These are phyloP conservation scores for Pestalotiopsis sp. DNA, from an alignment of 2,329 filamentous ascomycete species.

Conservation along the genomic window DNA sequence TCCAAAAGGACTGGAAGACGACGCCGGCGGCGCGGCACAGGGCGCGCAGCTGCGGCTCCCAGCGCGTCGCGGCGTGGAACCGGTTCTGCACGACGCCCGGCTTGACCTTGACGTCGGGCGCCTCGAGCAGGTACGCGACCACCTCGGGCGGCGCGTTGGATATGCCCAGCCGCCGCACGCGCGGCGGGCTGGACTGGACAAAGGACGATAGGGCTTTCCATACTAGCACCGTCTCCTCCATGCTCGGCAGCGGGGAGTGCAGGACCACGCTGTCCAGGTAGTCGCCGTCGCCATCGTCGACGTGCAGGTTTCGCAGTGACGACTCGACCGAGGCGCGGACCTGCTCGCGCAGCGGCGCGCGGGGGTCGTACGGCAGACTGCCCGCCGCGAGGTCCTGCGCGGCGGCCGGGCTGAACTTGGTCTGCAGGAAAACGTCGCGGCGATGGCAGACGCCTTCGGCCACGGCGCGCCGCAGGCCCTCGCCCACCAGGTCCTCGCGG, in stretches of 20 bases:
- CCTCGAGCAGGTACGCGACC: constrained; percentile 53
- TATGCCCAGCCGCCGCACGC: constrained; percentile 71
- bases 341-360: constrained; percentile 63
- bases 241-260: constrained; percentile 57
- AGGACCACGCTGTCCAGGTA: constrained; percentile 78
- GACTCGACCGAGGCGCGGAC: constrained; percentile 68
- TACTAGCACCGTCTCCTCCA: constrained; percentile 58
- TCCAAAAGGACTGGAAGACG: constrained; percentile 59
- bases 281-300: constrained; percentile 23
- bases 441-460: constrained; percentile 59
- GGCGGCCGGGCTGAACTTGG: constrained; percentile 73
- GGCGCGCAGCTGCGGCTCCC: constrained; percentile 62
- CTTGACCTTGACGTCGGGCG: constrained; percentile 32
- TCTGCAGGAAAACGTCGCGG: constrained; percentile 73
- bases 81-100: constrained; percentile 75
- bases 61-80: constrained; percentile 63
- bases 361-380: constrained; percentile 65
- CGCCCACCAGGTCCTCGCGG: constrained; percentile 70
- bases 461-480: constrained; percentile 66
- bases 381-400: constrained; percentile 57
- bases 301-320: constrained; percentile 67
- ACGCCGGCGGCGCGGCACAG: constrained; percentile 47
- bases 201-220: constrained; percentile 70
- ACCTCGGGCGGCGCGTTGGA: constrained; percentile 70
- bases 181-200: constrained; percentile 53